Evolutionary conservation across 129 eudicot species (phyloP).

Genomic region (Rutidosis leptorrhynchoides): DNA sequence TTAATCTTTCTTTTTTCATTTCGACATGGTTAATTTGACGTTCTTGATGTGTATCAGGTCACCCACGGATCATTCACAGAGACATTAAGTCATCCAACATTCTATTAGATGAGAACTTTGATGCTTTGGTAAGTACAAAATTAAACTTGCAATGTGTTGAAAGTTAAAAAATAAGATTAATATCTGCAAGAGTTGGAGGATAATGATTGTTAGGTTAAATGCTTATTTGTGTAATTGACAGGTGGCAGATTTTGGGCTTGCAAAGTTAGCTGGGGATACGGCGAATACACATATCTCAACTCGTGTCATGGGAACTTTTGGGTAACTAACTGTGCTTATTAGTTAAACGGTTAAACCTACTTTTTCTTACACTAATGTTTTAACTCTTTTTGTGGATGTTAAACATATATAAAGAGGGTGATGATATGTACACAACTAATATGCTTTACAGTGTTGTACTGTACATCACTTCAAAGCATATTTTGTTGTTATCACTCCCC

Average conservation of each 20-base stretch:
- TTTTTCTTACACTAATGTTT: slow-evolving; percentile 5
- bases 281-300: slow-evolving; percentile 70
- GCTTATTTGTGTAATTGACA: slow-evolving; percentile 25
- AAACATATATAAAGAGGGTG: no score
- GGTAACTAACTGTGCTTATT: slow-evolving; percentile 36
- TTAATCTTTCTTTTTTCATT: slow-evolving; percentile 32
- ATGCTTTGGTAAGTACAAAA: slow-evolving; percentile 45
- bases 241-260: slow-evolving; percentile 94
- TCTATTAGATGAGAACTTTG: slow-evolving; percentile 60
- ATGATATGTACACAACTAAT: no score
- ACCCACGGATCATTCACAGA: slow-evolving; percentile 67
- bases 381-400: no score
- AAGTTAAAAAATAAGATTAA: not conserved
- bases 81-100: slow-evolving; percentile 67
- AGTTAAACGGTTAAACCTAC: slow-evolving; percentile 7
- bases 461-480: no score
- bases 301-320: slow-evolving; percentile 86
- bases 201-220: not conserved
- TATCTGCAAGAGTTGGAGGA: not conserved
- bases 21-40: slow-evolving; percentile 16
- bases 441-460: no score
- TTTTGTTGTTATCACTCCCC: no score
- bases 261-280: slow-evolving; percentile 65
- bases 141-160: not conserved
- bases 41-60: slow-evolving; percentile 49